Base-by-base conservation (phyloP, 768 basidiomycete genomes). In the Phaeolepiota aurea region DNA sequence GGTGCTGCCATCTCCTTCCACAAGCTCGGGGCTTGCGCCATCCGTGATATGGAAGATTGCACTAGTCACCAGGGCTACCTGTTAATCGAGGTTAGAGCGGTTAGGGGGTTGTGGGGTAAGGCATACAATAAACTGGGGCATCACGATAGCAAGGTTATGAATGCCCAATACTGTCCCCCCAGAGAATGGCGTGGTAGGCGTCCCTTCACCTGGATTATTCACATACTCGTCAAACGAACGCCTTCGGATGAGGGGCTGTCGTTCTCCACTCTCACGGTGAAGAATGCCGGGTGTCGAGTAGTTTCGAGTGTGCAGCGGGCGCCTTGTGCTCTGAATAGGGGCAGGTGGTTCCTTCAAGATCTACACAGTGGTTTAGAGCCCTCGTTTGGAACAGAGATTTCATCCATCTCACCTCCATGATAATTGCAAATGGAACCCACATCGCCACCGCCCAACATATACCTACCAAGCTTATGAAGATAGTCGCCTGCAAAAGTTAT, bases 371-470 rank as follows among this genome's bases (percentile, higher is more conserved):
- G 32, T 46, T 32, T 30, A 37, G 18, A 38, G 38, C n/a, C 44
- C 14, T 34, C 10, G 37, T 9, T 20, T 18, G n/a, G n/a, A n/a
- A n/a, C n/a, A n/a, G n/a, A n/a, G n/a, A n/a, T 30, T 13, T 4
- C 7, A 36, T 23, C 19, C 28, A 35, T 50, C 73, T 37, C 47
- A 77, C 90, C 77, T 93, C 92, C 92, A 97, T 97, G 62, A 97
- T 89, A 53, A 96, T 91, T 14, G 92, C 87, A 50, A 96, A 96
- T 2, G 92, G 92, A 12, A 89, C 88, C 93, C 93, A 96, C 64
- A 87, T 89, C n/a, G 93, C 89, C 30, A 96, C 88, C 7, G 91
- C 88, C 93, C 93, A 97, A 58, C 86, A 93, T 25, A 96, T 84
- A 32, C 93, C 93, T 16, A 94, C 79, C 38, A 93, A 55, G 38